A percentile compares a stretch with the other conserved stretches of the same genome.
Conservation (phyloP, 2,329 filamentous ascomycete species). For the Zymoseptoria pseudotritici region DNA sequence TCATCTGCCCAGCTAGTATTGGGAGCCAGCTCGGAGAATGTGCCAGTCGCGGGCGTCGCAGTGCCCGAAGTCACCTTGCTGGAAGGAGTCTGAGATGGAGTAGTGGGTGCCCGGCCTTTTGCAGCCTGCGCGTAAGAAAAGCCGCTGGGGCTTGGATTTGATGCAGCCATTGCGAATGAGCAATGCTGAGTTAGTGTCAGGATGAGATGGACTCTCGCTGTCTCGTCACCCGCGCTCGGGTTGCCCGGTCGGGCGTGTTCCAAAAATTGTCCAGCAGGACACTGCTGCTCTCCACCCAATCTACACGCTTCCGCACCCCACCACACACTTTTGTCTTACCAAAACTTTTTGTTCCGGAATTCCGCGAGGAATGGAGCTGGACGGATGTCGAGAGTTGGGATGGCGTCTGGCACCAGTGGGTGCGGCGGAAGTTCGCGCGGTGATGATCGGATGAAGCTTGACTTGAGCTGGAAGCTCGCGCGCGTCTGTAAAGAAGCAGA, state of each 20-base stretch:
- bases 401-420: background rate
- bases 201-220: conserved; percentile 7
- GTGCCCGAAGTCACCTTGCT: conserved; percentile 40
- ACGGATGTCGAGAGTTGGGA: background rate
- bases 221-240: conserved; percentile 17
- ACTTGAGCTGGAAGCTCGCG: background rate
- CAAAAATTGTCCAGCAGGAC: conserved; percentile 19
- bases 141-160: conserved; percentile 25
- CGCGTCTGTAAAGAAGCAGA: background rate
- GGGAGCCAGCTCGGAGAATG: conserved; percentile 29
- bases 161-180: conserved; percentile 20
- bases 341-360: background rate
- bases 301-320: background rate
- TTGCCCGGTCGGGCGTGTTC: conserved; percentile 19
- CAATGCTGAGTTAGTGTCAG: conserved; percentile 6
- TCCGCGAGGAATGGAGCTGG: background rate
- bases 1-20: conserved; percentile 43
- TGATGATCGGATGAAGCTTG: background rate
- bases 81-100: conserved; percentile 37
- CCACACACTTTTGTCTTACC: background rate
- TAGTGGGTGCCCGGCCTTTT: conserved; percentile 59
- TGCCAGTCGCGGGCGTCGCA: conserved; percentile 36
- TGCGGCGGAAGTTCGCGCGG: background rate
- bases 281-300: conserved; percentile 6
- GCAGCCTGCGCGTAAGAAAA: conserved; percentile 97